Evolutionary conservation across 306 rosid species (phyloP).

Genomic region (Fragaria nilgerrensis): DNA sequence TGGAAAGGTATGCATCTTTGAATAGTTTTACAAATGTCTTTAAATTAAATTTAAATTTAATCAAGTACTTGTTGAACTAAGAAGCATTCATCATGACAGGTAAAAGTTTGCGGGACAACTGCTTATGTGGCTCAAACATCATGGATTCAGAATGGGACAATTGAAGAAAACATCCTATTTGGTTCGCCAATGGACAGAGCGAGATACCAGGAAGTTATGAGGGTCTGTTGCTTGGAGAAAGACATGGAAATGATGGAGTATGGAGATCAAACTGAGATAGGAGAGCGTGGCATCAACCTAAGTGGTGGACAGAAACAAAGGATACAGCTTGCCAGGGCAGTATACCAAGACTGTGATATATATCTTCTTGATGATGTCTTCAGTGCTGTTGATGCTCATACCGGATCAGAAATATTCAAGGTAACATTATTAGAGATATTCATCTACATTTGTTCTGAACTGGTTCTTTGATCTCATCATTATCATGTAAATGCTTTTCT

Average conservation of each 20-base stretch:
- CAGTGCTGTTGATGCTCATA: constrained; percentile 98
- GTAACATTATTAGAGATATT: constrained; percentile 23
- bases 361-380: constrained; percentile 95
- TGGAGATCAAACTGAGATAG: constrained; percentile 95
- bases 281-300: constrained; percentile 96
- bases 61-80: not conserved
- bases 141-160: constrained; percentile 97
- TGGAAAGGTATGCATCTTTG: constrained; percentile 63
- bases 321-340: constrained; percentile 92
- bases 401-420: constrained; percentile 95
- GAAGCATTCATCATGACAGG: constrained; percentile 43
- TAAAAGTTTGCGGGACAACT: constrained; percentile 75
- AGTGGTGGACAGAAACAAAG: constrained; percentile 99
- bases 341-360: constrained; percentile 79
- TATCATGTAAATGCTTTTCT: constrained; percentile 6
- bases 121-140: constrained; percentile 97
- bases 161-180: constrained; percentile 80
- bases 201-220: constrained; percentile 60
- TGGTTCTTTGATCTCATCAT: not conserved
- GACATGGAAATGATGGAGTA: constrained; percentile 93
- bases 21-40: not conserved
- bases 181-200: constrained; percentile 73
- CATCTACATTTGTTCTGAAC: constrained; percentile 1
- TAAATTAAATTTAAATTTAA: not conserved
- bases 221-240: constrained; percentile 86